Evolutionary conservation across 176 grass and related monocot genomes (phyloP).

Genomic region (Carex scoparia): DNA sequence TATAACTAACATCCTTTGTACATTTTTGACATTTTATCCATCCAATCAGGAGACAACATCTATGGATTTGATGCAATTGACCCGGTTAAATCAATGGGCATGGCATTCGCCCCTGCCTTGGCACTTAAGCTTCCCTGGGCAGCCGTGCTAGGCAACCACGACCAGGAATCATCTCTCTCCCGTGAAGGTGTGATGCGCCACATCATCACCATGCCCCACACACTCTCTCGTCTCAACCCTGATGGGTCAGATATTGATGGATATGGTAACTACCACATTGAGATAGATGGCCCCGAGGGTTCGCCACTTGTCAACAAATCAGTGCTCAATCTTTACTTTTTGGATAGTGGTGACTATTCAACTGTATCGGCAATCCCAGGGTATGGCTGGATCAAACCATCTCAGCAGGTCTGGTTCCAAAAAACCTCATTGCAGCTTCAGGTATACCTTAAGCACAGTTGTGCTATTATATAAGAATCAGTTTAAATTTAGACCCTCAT

Average conservation of each 20-base stretch:
- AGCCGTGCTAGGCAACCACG: constrained; percentile 85
- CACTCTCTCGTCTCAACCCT: constrained; percentile 70
- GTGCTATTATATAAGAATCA: neutral
- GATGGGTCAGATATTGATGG: constrained; percentile 63
- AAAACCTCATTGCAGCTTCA: constrained; percentile 60
- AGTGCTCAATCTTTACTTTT: constrained; percentile 87
- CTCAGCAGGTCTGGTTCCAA: constrained; percentile 87
- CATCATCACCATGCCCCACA: constrained; percentile 67
- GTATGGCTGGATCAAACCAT: constrained; percentile 90
- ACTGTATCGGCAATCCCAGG: constrained; percentile 58
- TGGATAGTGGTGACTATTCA: constrained; percentile 94
- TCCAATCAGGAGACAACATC: constrained; percentile 79
- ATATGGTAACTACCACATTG: constrained; percentile 85
- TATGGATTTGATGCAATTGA: constrained; percentile 51
- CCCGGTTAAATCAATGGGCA: constrained; percentile 70
- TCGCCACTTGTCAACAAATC: constrained; percentile 66
- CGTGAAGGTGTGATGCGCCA: constrained; percentile 80
- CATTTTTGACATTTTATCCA: neutral
- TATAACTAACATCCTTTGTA: neutral
- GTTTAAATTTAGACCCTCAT: neutral
- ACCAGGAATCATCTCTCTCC: constrained; percentile 80
- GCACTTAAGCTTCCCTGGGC: constrained; percentile 79
- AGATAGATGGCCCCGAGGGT: constrained; percentile 55
- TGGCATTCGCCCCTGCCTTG: constrained; percentile 67
- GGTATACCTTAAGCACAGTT: constrained; percentile 32